phyloP scores from a whole-genome alignment of 805 yeast genomes.

The Zygotorulaspora florentina region DNA sequence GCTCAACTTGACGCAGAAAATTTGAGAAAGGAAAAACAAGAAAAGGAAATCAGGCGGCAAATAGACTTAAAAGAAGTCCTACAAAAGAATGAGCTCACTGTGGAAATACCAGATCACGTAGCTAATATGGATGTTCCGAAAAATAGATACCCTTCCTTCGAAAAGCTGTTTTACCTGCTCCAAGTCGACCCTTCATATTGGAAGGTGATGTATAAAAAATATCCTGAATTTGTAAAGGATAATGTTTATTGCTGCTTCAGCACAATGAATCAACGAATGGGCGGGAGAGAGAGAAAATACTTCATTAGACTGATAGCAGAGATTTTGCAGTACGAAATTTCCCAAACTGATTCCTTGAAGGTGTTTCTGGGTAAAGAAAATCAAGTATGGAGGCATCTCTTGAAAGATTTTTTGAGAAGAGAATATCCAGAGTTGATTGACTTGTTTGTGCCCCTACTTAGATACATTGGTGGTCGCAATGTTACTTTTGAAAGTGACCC shows the following conservation, averaged over 20 bases:
- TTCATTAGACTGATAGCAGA: conserved; percentile 54
- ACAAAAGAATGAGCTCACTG: conserved; percentile 75
- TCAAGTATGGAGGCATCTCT: conserved; percentile 42
- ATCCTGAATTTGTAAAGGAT: conserved; percentile 28
- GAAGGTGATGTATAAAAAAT: conserved; percentile 46
- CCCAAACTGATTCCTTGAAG: conserved; percentile 20
- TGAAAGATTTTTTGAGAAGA: conserved; percentile 39
- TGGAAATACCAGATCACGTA: conserved; percentile 8
- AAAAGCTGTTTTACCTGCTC: conserved; percentile 70
- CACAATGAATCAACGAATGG: conserved; percentile 32
- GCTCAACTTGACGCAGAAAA: conserved; percentile 68
- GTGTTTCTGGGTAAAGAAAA: conserved; percentile 28
- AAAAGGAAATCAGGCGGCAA: conserved; percentile 67
- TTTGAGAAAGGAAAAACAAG: conserved; percentile 64
- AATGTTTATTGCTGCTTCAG: conserved; percentile 30
- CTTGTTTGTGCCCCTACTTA: conserved; percentile 39
- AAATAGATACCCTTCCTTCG: conserved; percentile 42
- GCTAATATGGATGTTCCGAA: conserved; percentile 15
- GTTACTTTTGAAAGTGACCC: conserved; percentile 82
- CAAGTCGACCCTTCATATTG: conserved; percentile 82
- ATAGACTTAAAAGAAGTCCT: conserved; percentile 74
- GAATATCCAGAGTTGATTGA: conserved; percentile 32
- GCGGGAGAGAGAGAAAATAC: conserved; percentile 63
- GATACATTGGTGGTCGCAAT: conserved; percentile 35
- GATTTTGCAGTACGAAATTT: conserved; percentile 42